These are phyloP conservation scores for Malania oleifera DNA, from an alignment of 164 flowering plant genomes.

Conservation along the genomic window DNA sequence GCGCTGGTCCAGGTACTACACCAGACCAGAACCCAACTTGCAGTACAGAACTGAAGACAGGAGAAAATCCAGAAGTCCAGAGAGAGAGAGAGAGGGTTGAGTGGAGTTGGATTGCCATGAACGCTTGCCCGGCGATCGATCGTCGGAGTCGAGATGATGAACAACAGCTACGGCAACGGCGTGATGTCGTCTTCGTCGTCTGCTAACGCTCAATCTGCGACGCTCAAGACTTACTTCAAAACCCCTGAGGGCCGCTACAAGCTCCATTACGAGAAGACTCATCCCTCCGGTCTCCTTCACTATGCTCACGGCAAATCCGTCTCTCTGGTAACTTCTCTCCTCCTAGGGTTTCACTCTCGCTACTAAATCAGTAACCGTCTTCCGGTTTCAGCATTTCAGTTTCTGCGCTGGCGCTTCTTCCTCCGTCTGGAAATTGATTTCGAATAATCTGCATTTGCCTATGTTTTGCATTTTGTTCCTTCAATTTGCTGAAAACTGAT, in stretches of 20 bases:
- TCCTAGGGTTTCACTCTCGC: neutral
- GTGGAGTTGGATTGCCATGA: neutral
- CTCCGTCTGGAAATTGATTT: no score
- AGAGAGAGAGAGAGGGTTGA: neutral
- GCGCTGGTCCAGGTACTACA: no score
- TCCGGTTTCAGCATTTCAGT: no score
- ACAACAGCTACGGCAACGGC: neutral
- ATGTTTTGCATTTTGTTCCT: no score
- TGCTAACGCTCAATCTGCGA: neutral
- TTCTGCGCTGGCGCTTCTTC: no score
- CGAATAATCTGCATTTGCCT: no score
- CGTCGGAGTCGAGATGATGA: neutral
- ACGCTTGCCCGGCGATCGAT: neutral
- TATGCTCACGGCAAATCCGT: neutral
- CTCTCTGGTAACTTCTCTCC: neutral
- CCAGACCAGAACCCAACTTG: no score
- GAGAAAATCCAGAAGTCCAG: neutral
- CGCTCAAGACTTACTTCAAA: constrained; percentile 4
- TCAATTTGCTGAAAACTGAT: no score
- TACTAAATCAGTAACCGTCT: no score
- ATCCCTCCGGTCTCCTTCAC: neutral
- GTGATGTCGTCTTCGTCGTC: neutral
- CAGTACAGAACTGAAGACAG: no score
- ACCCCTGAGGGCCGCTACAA: constrained; percentile 6
- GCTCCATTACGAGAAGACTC: neutral